Evolutionary conservation across 306 rosid genomes (phyloP).

Genomic region (Arachis stenosperma): DNA sequence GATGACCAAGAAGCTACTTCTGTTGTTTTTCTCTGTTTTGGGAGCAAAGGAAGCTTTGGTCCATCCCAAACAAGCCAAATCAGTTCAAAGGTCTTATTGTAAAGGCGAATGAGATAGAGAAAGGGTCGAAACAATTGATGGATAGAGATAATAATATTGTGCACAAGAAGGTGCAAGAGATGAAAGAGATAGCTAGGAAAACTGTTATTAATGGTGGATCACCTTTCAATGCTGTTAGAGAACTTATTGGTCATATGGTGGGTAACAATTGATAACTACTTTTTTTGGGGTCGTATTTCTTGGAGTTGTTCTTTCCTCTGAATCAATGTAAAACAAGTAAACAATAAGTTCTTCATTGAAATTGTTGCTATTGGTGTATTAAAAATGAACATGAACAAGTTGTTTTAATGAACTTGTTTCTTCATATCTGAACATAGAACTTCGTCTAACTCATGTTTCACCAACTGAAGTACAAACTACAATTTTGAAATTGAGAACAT

Average conservation of each 20-base stretch:
- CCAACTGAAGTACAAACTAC: background rate
- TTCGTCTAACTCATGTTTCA: background rate
- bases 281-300: background rate
- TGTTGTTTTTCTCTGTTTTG: constrained; percentile 67
- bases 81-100: too few species aligned
- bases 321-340: background rate
- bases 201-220: background rate
- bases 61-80: constrained; percentile 62
- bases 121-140: constrained; percentile 50
- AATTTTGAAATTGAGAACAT: background rate
- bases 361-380: background rate
- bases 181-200: constrained; percentile 38
- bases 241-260: background rate
- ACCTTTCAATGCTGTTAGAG: background rate
- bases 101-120: constrained; percentile 57
- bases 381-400: background rate
- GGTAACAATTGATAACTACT: background rate
- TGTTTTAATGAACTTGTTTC: too few species aligned
- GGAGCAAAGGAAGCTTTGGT: constrained; percentile 61
- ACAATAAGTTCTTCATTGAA: background rate
- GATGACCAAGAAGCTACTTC: constrained; percentile 53
- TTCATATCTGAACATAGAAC: too few species aligned
- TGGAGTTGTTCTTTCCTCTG: background rate
- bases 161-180: constrained; percentile 57
- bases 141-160: constrained; percentile 36